Percentiles rank a stretch among this genome's conserved stretches.
Conservation (phyloP, 495 filamentous ascomycete species). For the Apiosordaria backusii region DNA sequence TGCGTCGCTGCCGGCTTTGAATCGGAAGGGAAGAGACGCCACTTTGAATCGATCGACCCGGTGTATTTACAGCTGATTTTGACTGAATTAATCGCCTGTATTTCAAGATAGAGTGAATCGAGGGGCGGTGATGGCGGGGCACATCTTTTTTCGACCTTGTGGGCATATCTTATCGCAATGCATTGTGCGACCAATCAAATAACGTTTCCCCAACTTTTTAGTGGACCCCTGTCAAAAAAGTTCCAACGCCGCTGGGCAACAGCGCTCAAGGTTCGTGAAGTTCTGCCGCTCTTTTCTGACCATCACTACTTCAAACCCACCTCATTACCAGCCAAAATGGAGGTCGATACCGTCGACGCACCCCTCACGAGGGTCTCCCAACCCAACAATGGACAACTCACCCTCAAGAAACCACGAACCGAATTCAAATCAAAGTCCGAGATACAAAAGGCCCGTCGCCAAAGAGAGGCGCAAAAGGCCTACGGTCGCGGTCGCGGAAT, state of each 20-base stretch:
- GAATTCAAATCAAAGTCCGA: conserved; percentile 44
- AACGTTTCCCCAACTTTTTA: conserved; percentile 24
- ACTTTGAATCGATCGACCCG: conserved; percentile 32
- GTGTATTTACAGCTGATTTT: background rate
- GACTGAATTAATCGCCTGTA: conserved; percentile 8
- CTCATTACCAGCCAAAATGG: conserved; percentile 15
- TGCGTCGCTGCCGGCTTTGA: conserved; percentile 74
- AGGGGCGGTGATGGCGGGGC: conserved; percentile 32
- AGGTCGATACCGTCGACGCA: conserved; percentile 20
- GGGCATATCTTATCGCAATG: conserved; percentile 29
- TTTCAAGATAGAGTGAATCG: background rate
- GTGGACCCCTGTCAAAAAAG: conserved; percentile 26
- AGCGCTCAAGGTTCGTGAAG: background rate
- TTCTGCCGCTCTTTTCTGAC: background rate
- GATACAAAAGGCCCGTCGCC: conserved; percentile 39
- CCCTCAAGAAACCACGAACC: conserved; percentile 42
- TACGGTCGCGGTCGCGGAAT: conserved; percentile 84
- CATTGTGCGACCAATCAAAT: conserved; percentile 21
- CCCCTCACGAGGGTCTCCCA: conserved; percentile 23
- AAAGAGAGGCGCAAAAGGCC: conserved; percentile 62
- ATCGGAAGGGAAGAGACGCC: conserved; percentile 78
- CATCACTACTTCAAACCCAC: background rate
- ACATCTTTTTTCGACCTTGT: conserved; percentile 28
- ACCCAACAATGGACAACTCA: conserved; percentile 43
- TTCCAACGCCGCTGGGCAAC: conserved; percentile 11